Base-by-base conservation (phyloP, 225 moss, liverwort and hornwort genomes). In the Pseudisothecium myosuroides region DNA sequence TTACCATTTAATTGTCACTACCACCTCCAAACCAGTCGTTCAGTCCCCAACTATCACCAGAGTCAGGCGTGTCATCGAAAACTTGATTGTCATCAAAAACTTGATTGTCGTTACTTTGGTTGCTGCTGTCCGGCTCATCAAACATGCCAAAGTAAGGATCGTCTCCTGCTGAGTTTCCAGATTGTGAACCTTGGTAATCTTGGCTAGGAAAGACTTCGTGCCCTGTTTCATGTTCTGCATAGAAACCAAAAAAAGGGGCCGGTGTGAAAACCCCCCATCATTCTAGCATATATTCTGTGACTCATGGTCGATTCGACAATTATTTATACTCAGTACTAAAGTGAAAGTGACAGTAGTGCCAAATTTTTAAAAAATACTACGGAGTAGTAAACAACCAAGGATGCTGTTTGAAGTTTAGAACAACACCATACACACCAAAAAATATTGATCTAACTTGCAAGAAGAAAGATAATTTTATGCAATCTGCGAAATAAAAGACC, bases 171-270 rank as follows among this genome's bases (percentile, higher is more conserved):
- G 77, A 66, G 60, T 49, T 91, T 58, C 84, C 84, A 90, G 80
- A 54, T 78, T 86, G 92, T 36, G 49, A 72, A 76, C 72, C 83
- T 88, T 86, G 83, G 58, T 55, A 78, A 81, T 87, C 83, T 87
- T 87, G 86, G 24, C 77, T 81, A 73, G 92, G 93, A 88, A 93
- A 93, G 71, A 93, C 93, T 86, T 93, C 93, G 61, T 93, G 88
- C 45, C 92, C 92, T 91, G 92, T 92, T 78, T 92, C 92, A 39
- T 63, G 85, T 81, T 78, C 93, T 87, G 83, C 37, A 86, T 26
- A 65, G 21, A 50, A 50, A 50, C 34, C 3, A 20, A 14, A 34
- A 23, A 88, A 31, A 8, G 43, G 9, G 43, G 54, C 17, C 54
- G 54, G 36, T 37, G 47, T 76, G 55, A 36, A 39, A 27, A 87